Evolutionary conservation across 345 rosid genomes (phyloP).

Genomic region (Corymbia maculata): DNA sequence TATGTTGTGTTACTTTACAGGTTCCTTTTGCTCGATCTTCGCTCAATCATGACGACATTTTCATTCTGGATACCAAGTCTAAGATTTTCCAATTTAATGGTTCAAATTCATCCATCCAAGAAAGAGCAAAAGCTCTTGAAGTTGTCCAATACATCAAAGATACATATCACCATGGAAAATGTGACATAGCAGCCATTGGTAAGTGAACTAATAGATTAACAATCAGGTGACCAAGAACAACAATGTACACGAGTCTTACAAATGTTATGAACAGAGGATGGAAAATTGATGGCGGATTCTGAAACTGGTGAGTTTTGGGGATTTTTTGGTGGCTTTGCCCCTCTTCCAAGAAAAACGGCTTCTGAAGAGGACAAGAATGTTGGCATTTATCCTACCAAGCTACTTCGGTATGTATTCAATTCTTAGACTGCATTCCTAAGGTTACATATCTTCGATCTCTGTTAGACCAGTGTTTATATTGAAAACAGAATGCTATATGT

Average conservation of each 20-base stretch:
- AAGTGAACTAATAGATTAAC: slow-evolving; percentile 19
- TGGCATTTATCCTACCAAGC: slow-evolving; percentile 39
- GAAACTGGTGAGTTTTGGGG: slow-evolving; percentile 99
- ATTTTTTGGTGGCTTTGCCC: slow-evolving; percentile 98
- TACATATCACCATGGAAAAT: slow-evolving; percentile 91
- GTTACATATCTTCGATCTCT: neutral
- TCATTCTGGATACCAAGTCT: slow-evolving; percentile 86
- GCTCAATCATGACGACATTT: slow-evolving; percentile 92
- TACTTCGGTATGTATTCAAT: slow-evolving; percentile 33
- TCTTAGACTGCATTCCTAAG: neutral
- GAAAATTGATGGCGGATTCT: slow-evolving; percentile 97
- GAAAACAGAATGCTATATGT: neutral
- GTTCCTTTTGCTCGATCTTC: slow-evolving; percentile 90
- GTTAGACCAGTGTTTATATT: neutral
- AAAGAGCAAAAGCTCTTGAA: slow-evolving; percentile 97
- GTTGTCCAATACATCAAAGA: slow-evolving; percentile 97
- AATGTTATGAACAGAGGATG: slow-evolving; percentile 59
- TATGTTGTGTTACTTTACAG: slow-evolving; percentile 29
- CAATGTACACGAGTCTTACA: slow-evolving; percentile 1
- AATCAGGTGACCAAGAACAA: neutral
- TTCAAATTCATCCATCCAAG: slow-evolving; percentile 92
- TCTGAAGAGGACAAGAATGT: slow-evolving; percentile 34
- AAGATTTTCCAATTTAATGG: slow-evolving; percentile 97
- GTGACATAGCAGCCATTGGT: slow-evolving; percentile 94
- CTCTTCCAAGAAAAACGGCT: slow-evolving; percentile 76